A percentile compares a stretch with the other conserved stretches of the same genome.
phyloP scores from a whole-genome alignment of 2,329 filamentous ascomycete genomes.

The Xylariomycetidae sp. region DNA sequence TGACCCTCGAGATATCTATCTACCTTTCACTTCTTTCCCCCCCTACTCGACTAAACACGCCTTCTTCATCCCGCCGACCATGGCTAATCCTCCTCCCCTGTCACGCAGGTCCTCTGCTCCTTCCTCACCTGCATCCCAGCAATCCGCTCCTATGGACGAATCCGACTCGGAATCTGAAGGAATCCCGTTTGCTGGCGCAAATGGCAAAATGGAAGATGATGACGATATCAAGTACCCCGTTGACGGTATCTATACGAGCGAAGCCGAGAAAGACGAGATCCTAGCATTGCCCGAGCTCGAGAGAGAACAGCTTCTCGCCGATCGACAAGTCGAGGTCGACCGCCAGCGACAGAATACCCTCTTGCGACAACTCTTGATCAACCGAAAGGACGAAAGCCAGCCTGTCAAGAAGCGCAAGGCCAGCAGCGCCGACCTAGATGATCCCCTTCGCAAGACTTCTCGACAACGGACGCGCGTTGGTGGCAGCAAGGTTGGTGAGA shows the following conservation, averaged over 20 bases:
- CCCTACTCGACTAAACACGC: too few species aligned
- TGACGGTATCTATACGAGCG: constrained; percentile 77
- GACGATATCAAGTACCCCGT: constrained; percentile 70
- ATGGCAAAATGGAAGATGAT: constrained; percentile 33
- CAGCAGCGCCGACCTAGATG: constrained; percentile 72
- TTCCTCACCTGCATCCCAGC: constrained; percentile 68
- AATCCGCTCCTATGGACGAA: constrained; percentile 86
- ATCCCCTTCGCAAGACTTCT: constrained; percentile 68
- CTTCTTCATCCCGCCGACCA: too few species aligned
- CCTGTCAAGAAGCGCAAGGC: constrained; percentile 72
- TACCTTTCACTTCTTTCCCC: too few species aligned
- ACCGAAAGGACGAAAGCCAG: constrained; percentile 59
- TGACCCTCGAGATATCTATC: too few species aligned
- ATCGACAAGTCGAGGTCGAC: constrained; percentile 79
- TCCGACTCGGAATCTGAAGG: constrained; percentile 73
- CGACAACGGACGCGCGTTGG: constrained; percentile 65
- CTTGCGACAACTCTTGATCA: constrained; percentile 71
- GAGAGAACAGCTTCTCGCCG: constrained; percentile 83
- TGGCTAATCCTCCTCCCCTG: constrained; percentile 7
- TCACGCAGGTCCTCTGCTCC: constrained; percentile 60
- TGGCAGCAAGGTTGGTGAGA: constrained; percentile 63
- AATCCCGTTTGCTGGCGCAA: constrained; percentile 33
- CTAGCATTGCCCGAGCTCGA: constrained; percentile 85
- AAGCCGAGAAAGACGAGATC: constrained; percentile 71
- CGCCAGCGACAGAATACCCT: constrained; percentile 77